phyloP scores from a whole-genome alignment of 345 rosid species.

The Iberis pinnata region DNA sequence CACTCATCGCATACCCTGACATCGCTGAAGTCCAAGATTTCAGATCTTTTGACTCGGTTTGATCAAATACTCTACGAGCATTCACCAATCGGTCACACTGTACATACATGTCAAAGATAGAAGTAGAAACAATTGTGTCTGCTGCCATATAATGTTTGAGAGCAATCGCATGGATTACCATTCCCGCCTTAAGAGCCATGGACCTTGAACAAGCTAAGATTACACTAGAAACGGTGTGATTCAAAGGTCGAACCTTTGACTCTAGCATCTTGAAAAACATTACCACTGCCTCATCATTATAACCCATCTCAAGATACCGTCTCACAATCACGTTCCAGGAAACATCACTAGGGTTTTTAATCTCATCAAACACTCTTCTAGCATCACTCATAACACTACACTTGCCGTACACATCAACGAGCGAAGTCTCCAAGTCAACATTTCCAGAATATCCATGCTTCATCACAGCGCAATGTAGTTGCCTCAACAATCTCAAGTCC shows the following conservation, averaged over 20 bases:
- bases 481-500: conserved; percentile 41
- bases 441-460: conserved; percentile 52
- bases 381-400: conserved; percentile 57
- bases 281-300: conserved; percentile 44
- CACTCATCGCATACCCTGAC: conserved; percentile 59
- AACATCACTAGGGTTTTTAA: conserved; percentile 51
- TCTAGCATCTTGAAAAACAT: conserved; percentile 57
- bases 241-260: conserved; percentile 46
- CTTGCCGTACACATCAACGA: conserved; percentile 80
- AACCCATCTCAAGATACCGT: conserved; percentile 65
- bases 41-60: conserved; percentile 41
- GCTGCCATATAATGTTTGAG: conserved; percentile 37
- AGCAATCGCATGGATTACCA: conserved; percentile 59
- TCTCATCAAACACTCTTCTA: conserved; percentile 65
- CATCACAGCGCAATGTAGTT: conserved; percentile 54
- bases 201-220: conserved; percentile 63
- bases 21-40: conserved; percentile 66
- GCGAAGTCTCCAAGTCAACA: conserved; percentile 61
- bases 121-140: conserved; percentile 52
- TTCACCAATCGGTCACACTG: conserved; percentile 53
- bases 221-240: conserved; percentile 62
- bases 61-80: conserved; percentile 60
- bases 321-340: conserved; percentile 89
- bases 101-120: conserved; percentile 60
- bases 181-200: conserved; percentile 45